phyloP scores from a whole-genome alignment of 1,284 basidiomycete species.

The Austroboletus novae-zelandiae region DNA sequence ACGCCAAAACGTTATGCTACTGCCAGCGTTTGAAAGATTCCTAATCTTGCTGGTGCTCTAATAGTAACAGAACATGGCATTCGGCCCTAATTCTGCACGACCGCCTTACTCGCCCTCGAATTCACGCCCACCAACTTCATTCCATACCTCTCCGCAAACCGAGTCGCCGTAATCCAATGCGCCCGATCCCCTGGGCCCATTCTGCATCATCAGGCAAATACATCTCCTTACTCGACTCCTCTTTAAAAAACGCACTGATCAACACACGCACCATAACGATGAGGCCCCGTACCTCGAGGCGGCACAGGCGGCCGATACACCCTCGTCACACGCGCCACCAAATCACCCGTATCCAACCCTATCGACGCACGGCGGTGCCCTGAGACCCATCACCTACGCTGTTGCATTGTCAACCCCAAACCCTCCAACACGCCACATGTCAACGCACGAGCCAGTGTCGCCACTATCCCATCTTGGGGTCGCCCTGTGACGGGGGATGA shows the following conservation, averaged over 20 bases:
- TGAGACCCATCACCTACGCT: conserved; percentile 54
- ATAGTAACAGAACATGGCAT: too few species aligned
- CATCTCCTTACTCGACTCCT: too few species aligned
- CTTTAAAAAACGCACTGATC: not conserved
- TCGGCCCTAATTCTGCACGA: too few species aligned
- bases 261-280: conserved; percentile 50
- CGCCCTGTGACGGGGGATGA: conserved; percentile 57
- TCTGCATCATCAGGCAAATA: too few species aligned
- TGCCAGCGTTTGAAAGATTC: too few species aligned
- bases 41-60: too few species aligned
- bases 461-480: conserved; percentile 57
- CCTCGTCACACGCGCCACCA: conserved; percentile 44
- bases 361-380: conserved; percentile 41
- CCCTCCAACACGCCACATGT: too few species aligned
- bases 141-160: too few species aligned
- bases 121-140: too few species aligned
- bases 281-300: conserved; percentile 51
- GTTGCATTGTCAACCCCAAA: not conserved
- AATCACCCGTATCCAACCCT: conserved; percentile 32
- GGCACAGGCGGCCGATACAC: conserved; percentile 58
- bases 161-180: too few species aligned
- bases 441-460: conserved; percentile 64
- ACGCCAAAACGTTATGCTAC: too few species aligned
- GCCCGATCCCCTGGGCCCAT: too few species aligned
- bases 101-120: not conserved